Conservation (phyloP, 2,329 filamentous ascomycete genomes). For the Cordyceps farinosa region DNA sequence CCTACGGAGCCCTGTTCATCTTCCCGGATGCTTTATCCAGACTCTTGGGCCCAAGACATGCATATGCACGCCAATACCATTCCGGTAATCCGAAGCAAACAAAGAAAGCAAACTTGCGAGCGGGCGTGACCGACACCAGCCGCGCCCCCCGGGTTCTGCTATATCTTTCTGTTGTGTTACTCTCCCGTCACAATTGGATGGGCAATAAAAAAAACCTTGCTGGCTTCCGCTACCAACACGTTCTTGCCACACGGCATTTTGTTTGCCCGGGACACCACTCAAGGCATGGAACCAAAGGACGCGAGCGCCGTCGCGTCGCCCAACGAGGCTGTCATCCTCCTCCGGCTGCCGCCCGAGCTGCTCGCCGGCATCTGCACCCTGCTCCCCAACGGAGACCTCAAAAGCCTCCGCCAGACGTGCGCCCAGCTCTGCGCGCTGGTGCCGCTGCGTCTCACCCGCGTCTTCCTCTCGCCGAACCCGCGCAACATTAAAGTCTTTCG, state of each 20-base stretch:
- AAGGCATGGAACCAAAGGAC: background rate
- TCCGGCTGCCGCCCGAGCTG: constrained; percentile 1
- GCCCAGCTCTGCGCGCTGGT: background rate
- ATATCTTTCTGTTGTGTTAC: background rate
- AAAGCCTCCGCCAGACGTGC: background rate
- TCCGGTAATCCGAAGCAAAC: background rate
- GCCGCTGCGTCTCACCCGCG: constrained; percentile 23
- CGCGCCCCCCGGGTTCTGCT: background rate
- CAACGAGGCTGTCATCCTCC: background rate
- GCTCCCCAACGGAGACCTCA: constrained; percentile 9
- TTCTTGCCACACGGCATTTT: background rate
- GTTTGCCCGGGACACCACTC: background rate
- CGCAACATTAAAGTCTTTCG: constrained; percentile 35
- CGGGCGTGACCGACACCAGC: background rate
- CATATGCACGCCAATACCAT: background rate
- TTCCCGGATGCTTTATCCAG: too few relatives aligned
- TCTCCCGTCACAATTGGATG: background rate
- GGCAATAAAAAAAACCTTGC: too few relatives aligned
- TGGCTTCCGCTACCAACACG: background rate
- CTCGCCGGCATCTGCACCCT: background rate
- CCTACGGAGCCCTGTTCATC: background rate
- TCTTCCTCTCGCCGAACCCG: constrained; percentile 40
- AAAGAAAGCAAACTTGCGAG: background rate
- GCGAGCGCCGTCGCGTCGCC: background rate
- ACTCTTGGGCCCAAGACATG: background rate